phyloP scores from a whole-genome alignment of 441 rosid species.

The Corymbia citriodora region DNA sequence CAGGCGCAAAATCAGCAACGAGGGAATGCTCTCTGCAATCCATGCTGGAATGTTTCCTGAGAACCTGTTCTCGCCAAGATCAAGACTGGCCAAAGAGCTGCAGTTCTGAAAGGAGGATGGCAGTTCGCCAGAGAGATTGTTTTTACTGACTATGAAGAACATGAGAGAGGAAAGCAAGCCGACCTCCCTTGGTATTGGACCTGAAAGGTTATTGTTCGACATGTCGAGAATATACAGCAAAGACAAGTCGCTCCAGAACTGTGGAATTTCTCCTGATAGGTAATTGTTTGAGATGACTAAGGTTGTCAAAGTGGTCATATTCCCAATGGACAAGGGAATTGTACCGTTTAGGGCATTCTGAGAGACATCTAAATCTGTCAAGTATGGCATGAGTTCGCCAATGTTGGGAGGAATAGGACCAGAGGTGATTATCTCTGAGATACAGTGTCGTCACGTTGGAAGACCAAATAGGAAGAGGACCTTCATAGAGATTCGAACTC shows the following conservation, averaged over 20 bases:
- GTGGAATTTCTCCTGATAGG: constrained; percentile 3
- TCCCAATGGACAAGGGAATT: constrained; percentile 14
- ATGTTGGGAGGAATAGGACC: constrained; percentile 5
- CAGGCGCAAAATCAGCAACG: neutral
- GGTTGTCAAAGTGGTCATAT: neutral
- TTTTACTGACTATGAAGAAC: constrained; percentile 2
- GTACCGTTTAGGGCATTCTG: neutral
- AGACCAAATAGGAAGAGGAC: neutral
- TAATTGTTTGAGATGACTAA: constrained; percentile 9
- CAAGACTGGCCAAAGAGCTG: neutral
- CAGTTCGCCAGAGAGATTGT: neutral
- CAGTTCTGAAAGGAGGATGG: constrained; percentile 2
- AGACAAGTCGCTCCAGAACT: neutral
- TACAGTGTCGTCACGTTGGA: neutral
- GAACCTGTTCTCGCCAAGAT: constrained; percentile 14
- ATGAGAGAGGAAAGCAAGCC: neutral
- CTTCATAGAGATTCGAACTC: neutral
- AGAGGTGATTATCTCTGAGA: neutral
- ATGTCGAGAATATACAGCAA: neutral
- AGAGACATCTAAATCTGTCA: neutral
- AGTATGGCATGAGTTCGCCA: neutral
- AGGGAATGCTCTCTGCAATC: constrained; percentile 13
- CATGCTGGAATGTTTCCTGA: constrained; percentile 2
- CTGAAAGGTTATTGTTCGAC: constrained; percentile 8
- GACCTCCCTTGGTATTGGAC: constrained; percentile 4